Conservation (phyloP, 2,329 filamentous ascomycete species). For the Remersonia thermophila region DNA sequence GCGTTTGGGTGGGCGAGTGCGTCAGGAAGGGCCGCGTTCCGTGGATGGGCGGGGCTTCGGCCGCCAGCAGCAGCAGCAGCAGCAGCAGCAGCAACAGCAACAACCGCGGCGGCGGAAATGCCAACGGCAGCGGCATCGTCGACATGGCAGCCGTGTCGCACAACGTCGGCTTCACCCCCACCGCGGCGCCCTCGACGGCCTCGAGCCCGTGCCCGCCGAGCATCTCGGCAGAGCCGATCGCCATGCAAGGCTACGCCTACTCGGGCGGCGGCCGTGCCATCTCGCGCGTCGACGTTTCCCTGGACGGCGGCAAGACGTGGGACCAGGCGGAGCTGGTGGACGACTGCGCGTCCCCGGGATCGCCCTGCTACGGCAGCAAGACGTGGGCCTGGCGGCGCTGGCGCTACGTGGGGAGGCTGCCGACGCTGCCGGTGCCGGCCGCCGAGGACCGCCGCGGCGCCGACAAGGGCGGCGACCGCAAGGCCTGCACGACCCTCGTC, state of each 20-base stretch:
- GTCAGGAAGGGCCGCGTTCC: constrained; percentile 13
- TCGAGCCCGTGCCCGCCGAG: constrained; percentile 2
- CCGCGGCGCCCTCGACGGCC: too few relatives aligned
- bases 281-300: constrained; percentile 53
- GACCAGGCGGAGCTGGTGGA: constrained; percentile 48
- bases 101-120: not conserved
- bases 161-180: constrained; percentile 12
- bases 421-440: constrained; percentile 14
- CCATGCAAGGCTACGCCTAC: constrained; percentile 52
- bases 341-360: constrained; percentile 26
- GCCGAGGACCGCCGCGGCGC: not conserved
- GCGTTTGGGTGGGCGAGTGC: constrained; percentile 30
- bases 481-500: constrained; percentile 38
- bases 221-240: constrained; percentile 20
- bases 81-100: not conserved
- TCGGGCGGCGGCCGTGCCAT: constrained; percentile 55
- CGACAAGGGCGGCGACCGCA: constrained; percentile 10
- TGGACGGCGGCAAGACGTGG: constrained; percentile 53
- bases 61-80: too few relatives aligned
- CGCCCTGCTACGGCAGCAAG: constrained; percentile 28
- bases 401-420: constrained; percentile 41
- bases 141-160: constrained; percentile 14
- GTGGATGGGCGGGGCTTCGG: constrained; percentile 8
- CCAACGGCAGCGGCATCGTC: constrained; percentile 4
- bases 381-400: constrained; percentile 55